Conservation (phyloP, 257 asterid genomes). For the Solanum rostratum region DNA sequence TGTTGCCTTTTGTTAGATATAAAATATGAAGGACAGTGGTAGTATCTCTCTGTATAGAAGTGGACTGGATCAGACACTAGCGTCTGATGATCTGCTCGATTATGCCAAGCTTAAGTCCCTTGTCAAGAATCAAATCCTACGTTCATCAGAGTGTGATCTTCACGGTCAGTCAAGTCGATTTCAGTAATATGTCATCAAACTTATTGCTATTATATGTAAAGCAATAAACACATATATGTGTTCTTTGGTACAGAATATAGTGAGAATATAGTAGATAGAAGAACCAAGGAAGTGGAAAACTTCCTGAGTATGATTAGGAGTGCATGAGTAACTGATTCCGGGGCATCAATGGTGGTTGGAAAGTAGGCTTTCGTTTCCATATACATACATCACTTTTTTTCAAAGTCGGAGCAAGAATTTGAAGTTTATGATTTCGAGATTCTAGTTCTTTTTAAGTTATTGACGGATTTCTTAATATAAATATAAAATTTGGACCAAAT, state of each 20-base stretch:
- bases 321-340: slow-evolving; percentile 32
- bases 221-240: not conserved
- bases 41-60: slow-evolving; percentile 43
- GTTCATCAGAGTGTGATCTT: slow-evolving; percentile 18
- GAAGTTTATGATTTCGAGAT: not conserved
- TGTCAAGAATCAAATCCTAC: slow-evolving; percentile 47
- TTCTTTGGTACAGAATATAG: slow-evolving; percentile 33
- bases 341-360: slow-evolving; percentile 46
- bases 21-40: slow-evolving; percentile 33
- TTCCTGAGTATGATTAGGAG: slow-evolving; percentile 76
- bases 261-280: slow-evolving; percentile 38
- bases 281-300: slow-evolving; percentile 55
- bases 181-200: not conserved
- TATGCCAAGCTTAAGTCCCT: slow-evolving; percentile 35
- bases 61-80: slow-evolving; percentile 49
- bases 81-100: slow-evolving; percentile 33
- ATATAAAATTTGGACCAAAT: not conserved
- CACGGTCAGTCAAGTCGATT: not conserved
- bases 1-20: slow-evolving; percentile 8
- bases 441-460: not conserved
- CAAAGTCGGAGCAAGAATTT: not conserved
- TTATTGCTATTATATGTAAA: not conserved
- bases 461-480: not conserved
- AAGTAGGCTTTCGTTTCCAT: slow-evolving; percentile 30
- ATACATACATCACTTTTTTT: too few relatives aligned